Percentiles rank a stretch among this genome's conserved stretches.
These are phyloP conservation scores for Lasiosphaeria miniovina DNA, from an alignment of 495 filamentous ascomycete genomes.

Conservation along the genomic window DNA sequence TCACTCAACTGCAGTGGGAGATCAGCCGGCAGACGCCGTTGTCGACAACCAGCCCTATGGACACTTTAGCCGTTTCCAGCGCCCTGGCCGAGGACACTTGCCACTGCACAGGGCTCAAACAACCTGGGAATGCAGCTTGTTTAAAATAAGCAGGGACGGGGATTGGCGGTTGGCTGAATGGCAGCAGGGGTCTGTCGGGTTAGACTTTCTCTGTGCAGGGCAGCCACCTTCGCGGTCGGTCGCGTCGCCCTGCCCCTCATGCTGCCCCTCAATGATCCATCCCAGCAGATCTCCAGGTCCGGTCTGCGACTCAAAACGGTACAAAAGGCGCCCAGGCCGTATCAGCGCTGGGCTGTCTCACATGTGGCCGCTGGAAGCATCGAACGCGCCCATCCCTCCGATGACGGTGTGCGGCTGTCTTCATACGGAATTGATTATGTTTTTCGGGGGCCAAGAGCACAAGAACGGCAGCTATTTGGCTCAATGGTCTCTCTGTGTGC, in stretches of 20 bases:
- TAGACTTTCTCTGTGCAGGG: background rate
- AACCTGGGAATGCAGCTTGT: background rate
- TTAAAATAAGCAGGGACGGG: constrained; percentile 1
- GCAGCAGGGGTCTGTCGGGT: background rate
- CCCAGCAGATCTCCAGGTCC: too few species aligned
- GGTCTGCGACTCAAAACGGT: too few species aligned
- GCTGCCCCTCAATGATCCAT: too few species aligned
- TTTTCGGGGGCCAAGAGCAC: background rate
- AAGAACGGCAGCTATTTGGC: background rate
- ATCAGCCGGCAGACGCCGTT: too few species aligned
- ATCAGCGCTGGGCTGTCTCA: too few species aligned
- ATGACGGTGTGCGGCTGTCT: background rate
- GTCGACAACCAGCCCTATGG: too few species aligned
- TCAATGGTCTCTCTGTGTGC: background rate
- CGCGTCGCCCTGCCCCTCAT: background rate
- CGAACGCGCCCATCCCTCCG: background rate
- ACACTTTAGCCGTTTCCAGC: background rate
- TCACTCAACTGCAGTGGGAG: too few species aligned
- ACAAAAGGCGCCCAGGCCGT: too few species aligned
- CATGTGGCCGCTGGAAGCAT: too few species aligned
- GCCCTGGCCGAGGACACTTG: background rate
- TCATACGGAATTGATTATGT: background rate
- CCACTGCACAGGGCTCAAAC: background rate
- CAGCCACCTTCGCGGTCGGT: background rate
- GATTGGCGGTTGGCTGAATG: background rate